These are phyloP conservation scores for Nemania sp. DNA, from an alignment of 2,329 filamentous ascomycete genomes.

Conservation along the genomic window DNA sequence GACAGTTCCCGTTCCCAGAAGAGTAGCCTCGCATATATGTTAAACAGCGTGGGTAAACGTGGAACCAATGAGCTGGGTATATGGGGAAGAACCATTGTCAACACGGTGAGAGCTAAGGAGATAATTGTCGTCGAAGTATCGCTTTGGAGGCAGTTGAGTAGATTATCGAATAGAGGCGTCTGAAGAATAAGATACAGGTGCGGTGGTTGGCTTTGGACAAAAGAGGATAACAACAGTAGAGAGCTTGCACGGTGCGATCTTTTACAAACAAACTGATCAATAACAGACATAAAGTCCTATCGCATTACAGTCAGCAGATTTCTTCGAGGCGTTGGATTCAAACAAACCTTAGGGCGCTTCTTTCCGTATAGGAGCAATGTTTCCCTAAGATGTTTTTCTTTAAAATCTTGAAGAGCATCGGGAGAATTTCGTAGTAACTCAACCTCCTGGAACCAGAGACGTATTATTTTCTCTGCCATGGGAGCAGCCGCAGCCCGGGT, in stretches of 20 bases:
- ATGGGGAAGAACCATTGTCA: conserved; percentile 86
- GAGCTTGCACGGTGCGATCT: conserved; percentile 72
- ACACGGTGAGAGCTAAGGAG: conserved; percentile 77
- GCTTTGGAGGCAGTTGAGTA: conserved; percentile 79
- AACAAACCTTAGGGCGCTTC: conserved; percentile 71
- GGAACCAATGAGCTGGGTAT: conserved; percentile 78
- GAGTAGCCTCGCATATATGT: conserved; percentile 81
- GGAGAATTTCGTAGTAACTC: conserved; percentile 53
- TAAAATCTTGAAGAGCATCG: conserved; percentile 56
- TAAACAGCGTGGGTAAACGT: conserved; percentile 79
- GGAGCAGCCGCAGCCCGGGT: conserved; percentile 56
- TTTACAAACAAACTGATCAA: conserved; percentile 75
- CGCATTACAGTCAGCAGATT: conserved; percentile 43
- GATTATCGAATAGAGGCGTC: conserved; percentile 76
- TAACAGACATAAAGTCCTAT: conserved; percentile 72
- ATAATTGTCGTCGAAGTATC: conserved; percentile 83
- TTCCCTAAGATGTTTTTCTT: conserved; percentile 63
- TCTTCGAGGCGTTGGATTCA: conserved; percentile 16
- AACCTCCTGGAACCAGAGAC: conserved; percentile 67
- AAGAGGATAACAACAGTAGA: conserved; percentile 76
- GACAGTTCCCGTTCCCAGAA: conserved; percentile 77
- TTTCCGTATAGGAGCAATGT: conserved; percentile 72
- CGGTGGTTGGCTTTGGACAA: conserved; percentile 81
- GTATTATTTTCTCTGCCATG: conserved; percentile 63
- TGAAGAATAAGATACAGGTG: conserved; percentile 80